A percentile compares a stretch with the other conserved stretches of the same genome.
These are phyloP conservation scores for Peniophora sp. DNA, from an alignment of 1,284 basidiomycete species.

Conservation along the genomic window DNA sequence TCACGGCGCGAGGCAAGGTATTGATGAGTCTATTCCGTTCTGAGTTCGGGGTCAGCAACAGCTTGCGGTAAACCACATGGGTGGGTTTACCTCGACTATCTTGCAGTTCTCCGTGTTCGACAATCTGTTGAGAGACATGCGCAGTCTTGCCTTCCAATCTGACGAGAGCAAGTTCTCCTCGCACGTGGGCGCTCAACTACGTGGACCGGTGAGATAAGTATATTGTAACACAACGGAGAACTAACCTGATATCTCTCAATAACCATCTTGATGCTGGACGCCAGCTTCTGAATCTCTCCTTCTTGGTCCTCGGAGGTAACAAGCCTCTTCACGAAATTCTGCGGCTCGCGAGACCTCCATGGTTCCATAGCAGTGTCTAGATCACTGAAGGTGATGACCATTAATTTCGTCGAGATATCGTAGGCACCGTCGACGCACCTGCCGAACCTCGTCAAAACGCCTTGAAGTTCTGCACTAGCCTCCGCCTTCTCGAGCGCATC, in stretches of 20 bases:
- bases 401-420: no score
- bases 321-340: no score
- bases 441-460: no score
- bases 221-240: neutral
- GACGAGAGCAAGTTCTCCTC: neutral
- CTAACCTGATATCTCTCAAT: neutral
- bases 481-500: no score
- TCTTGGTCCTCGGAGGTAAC: no score
- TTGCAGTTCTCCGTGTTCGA: no score
- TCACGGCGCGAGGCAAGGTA: neutral
- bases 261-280: neutral
- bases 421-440: no score
- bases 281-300: neutral
- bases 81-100: neutral
- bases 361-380: neutral
- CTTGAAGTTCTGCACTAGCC: no score
- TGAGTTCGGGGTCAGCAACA: neutral
- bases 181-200: neutral
- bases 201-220: neutral
- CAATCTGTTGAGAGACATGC: neutral
- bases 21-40: neutral
- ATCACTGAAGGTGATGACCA: no score
- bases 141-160: neutral
- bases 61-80: neutral
- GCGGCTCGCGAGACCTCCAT: neutral